Percentiles rank a stretch among this genome's conserved stretches.
Conservation (phyloP, 2,329 filamentous ascomycete genomes). For the Colletotrichum sp. region DNA sequence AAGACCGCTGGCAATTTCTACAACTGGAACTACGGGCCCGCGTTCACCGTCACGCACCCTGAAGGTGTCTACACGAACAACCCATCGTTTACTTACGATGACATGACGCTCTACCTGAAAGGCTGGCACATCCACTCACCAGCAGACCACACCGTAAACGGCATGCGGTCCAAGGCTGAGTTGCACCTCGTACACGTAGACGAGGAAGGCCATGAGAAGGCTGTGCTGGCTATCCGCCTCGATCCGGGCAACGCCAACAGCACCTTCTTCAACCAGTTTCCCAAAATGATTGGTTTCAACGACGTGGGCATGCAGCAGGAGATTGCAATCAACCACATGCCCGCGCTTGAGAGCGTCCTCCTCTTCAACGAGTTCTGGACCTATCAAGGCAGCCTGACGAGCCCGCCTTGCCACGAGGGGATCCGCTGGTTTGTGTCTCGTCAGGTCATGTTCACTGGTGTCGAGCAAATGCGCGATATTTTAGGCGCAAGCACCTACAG, state of each 20-base stretch:
- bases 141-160: conserved; percentile 51
- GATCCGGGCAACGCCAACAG: conserved; percentile 43
- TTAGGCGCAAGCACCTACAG: conserved; percentile 48
- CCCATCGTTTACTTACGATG: conserved; percentile 48
- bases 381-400: conserved; percentile 51
- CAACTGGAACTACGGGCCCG: conserved; percentile 55
- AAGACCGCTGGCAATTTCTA: conserved; percentile 42
- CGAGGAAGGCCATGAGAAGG: conserved; percentile 41
- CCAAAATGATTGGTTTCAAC: conserved; percentile 41
- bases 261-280: conserved; percentile 47
- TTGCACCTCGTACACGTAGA: conserved; percentile 54
- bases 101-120: conserved; percentile 50
- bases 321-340: conserved; percentile 31
- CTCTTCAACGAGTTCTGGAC: conserved; percentile 52
- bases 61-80: conserved; percentile 39
- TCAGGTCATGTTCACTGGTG: conserved; percentile 39
- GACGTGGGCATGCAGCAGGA: conserved; percentile 26
- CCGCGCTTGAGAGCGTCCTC: conserved; percentile 39
- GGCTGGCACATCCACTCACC: conserved; percentile 59
- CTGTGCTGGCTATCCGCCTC: conserved; percentile 51
- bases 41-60: conserved; percentile 42
- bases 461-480: conserved; percentile 51
- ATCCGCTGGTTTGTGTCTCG: conserved; percentile 43
- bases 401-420: conserved; percentile 51
- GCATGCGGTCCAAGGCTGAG: conserved; percentile 47